A percentile compares a stretch with the other conserved stretches of the same genome.
phyloP scores from a whole-genome alignment of 192 early-diverging fungal species.

The Endogone sp. region DNA sequence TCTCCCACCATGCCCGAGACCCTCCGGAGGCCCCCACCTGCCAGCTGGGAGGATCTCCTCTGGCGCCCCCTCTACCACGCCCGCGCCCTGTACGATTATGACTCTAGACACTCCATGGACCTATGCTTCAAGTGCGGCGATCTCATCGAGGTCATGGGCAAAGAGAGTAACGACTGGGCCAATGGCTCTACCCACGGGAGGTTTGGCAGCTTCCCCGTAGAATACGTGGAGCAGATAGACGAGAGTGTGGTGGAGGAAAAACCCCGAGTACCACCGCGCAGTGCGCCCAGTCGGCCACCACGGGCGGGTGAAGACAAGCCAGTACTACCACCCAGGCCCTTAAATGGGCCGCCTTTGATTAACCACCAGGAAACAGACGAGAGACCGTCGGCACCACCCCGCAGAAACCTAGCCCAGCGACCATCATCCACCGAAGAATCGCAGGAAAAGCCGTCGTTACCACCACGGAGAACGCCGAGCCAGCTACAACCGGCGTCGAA shows the following conservation, averaged over 20 bases:
- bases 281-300: not conserved
- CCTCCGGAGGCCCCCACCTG: no score
- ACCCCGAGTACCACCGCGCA: not conserved
- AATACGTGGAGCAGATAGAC: not conserved
- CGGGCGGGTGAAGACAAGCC: no score
- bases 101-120: slow-evolving; percentile 28
- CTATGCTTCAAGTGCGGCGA: slow-evolving; percentile 23
- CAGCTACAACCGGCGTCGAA: no score
- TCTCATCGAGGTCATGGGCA: slow-evolving; percentile 23
- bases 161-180: slow-evolving; percentile 10
- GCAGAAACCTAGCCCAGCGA: not conserved
- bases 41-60: slow-evolving; percentile 2
- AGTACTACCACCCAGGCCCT: no score
- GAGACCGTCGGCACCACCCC: not conserved
- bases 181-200: slow-evolving; percentile 8
- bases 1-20: no score
- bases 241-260: not conserved
- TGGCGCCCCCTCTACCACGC: slow-evolving; percentile 21
- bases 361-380: not conserved
- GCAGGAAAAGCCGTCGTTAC: not conserved
- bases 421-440: not conserved
- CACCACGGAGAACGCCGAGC: no score
- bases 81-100: slow-evolving; percentile 15
- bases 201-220: slow-evolving; percentile 13
- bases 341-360: no score